phyloP scores from a whole-genome alignment of 768 basidiomycete genomes.

The Fomitopsis serialis region DNA sequence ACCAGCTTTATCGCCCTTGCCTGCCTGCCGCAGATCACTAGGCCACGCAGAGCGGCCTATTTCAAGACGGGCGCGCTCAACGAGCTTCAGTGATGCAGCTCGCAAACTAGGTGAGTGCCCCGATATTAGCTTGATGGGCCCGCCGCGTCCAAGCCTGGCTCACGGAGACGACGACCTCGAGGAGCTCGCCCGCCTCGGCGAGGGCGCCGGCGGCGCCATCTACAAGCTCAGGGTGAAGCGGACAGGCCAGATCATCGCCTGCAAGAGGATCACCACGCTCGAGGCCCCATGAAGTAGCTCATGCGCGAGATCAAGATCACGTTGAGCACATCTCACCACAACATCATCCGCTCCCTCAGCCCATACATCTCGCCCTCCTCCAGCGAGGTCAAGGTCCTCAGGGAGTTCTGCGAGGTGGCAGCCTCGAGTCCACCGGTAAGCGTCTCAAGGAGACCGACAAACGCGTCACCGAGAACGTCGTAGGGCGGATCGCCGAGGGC shows the following conservation, averaged over 20 bases:
- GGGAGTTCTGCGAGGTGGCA: conserved; percentile 87
- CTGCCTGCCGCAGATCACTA: no score
- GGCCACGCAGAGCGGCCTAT: no score
- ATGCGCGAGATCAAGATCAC: conserved; percentile 90
- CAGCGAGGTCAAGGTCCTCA: conserved; percentile 92
- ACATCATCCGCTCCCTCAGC: conserved; percentile 90
- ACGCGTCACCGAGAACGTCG: conserved; percentile 81
- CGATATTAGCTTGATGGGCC: no score
- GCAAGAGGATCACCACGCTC: conserved; percentile 89
- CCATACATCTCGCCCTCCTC: conserved; percentile 84
- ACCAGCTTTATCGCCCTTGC: no score
- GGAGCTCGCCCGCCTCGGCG: conserved; percentile 75
- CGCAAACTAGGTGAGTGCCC: no score
- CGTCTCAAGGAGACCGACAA: conserved; percentile 75
- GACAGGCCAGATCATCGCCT: conserved; percentile 78
- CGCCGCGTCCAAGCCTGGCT: no score
- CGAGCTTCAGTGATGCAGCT: no score
- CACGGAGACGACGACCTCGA: conserved; percentile 77
- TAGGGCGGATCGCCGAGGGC: conserved; percentile 90
- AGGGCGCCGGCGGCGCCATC: conserved; percentile 95
- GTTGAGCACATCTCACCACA: conserved; percentile 74
- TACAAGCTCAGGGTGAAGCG: conserved; percentile 87
- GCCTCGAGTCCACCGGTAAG: conserved; percentile 84
- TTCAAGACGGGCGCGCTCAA: no score
- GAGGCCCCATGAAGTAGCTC: conserved; percentile 88